Evolutionary conservation across 345 rosid species (phyloP).

Genomic region (Diplotaxis tenuifolia): DNA sequence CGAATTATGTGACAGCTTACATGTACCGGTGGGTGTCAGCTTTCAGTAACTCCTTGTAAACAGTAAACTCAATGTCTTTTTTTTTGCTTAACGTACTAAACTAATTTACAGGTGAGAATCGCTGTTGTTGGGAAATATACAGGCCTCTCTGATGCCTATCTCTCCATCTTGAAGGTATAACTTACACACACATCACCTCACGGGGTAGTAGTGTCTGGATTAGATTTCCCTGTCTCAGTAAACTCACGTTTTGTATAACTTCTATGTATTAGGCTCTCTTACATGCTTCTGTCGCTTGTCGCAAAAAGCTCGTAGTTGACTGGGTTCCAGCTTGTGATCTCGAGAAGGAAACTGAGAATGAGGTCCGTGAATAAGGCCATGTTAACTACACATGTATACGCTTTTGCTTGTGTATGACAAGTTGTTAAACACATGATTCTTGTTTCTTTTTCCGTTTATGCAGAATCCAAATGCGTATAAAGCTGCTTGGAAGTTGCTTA

Average conservation of each 20-base stretch:
- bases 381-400: not conserved
- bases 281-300: constrained; percentile 79
- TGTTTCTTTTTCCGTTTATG: constrained; percentile 17
- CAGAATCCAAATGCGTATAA: constrained; percentile 73
- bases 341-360: constrained; percentile 56
- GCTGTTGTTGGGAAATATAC: constrained; percentile 96
- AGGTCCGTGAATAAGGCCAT: constrained; percentile 43
- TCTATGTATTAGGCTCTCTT: constrained; percentile 77
- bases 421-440: not conserved
- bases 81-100: not conserved
- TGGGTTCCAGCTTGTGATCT: constrained; percentile 94
- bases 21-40: constrained; percentile 67
- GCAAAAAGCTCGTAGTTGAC: constrained; percentile 70
- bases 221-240: not conserved
- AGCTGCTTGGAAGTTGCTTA: constrained; percentile 77
- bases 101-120: constrained; percentile 63
- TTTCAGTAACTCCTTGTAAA: not conserved
- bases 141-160: constrained; percentile 84
- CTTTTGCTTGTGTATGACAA: not conserved
- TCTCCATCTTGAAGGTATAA: constrained; percentile 71
- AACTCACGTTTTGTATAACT: constrained; percentile 17
- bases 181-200: not conserved
- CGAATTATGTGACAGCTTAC: constrained; percentile 55
- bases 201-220: not conserved
- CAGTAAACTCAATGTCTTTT: not conserved